These are phyloP conservation scores for Colletotrichum sp. DNA, from an alignment of 2,329 filamentous ascomycete species.

Conservation along the genomic window DNA sequence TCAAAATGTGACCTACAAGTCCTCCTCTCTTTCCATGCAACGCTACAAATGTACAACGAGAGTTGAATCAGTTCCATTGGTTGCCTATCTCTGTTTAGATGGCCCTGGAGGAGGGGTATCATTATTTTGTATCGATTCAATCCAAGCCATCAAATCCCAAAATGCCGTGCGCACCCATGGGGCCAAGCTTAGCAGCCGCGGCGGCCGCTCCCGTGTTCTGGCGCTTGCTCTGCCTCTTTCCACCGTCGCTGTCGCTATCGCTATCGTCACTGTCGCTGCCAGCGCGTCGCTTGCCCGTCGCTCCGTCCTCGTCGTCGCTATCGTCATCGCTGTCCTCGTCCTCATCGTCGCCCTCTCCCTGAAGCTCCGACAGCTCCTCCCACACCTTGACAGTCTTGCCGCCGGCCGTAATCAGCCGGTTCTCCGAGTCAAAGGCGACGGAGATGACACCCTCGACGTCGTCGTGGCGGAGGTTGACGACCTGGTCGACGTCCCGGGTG, in stretches of 20 bases:
- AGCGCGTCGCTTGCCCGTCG: slow-evolving; percentile 51
- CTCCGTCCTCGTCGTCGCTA: slow-evolving; percentile 46
- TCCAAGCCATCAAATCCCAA: slow-evolving; percentile 55
- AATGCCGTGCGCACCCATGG: slow-evolving; percentile 57
- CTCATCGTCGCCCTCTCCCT: slow-evolving; percentile 55
- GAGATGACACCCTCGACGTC: slow-evolving; percentile 86
- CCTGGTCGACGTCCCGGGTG: slow-evolving; percentile 71
- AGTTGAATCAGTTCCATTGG: slow-evolving; percentile 1
- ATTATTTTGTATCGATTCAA: slow-evolving; percentile 27
- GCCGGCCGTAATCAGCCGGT: slow-evolving; percentile 88
- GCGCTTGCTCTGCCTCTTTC: slow-evolving; percentile 51
- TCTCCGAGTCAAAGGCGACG: slow-evolving; percentile 82
- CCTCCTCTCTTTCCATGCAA: not conserved
- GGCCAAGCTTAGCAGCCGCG: slow-evolving; percentile 50
- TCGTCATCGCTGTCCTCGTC: slow-evolving; percentile 50
- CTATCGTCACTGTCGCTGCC: slow-evolving; percentile 50
- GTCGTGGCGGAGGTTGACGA: slow-evolving; percentile 72
- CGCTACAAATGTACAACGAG: not conserved
- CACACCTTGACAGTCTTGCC: slow-evolving; percentile 89
- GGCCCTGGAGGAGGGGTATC: slow-evolving; percentile 20
- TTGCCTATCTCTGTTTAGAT: not conserved
- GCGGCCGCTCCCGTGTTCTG: slow-evolving; percentile 43
- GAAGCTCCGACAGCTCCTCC: slow-evolving; percentile 74
- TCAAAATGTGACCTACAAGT: not conserved
- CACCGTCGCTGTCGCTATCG: slow-evolving; percentile 49